Evolutionary conservation across 345 rosid genomes (phyloP).

Genomic region (Diplotaxis tenuifolia): DNA sequence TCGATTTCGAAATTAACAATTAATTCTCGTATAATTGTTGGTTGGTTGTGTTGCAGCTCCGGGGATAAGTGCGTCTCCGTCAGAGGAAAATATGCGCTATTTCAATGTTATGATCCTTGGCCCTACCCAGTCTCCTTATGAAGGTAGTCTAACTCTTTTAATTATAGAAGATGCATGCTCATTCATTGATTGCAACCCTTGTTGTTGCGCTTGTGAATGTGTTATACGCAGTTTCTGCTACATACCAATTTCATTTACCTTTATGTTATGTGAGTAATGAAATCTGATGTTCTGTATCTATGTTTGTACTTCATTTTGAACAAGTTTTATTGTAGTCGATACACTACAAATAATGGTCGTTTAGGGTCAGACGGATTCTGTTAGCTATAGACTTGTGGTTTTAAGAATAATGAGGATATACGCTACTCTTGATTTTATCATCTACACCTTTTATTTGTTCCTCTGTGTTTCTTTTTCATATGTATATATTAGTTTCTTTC

Average conservation of each 20-base stretch:
- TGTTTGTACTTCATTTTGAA: too few relatives aligned
- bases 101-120: conserved; percentile 99
- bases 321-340: too few relatives aligned
- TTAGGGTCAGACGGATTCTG: neutral
- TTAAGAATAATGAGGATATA: neutral
- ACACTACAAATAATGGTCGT: too few relatives aligned
- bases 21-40: neutral
- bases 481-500: neutral
- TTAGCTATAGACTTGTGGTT: too few relatives aligned
- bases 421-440: neutral
- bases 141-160: conserved; percentile 48
- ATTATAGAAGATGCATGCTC: neutral
- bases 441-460: neutral
- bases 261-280: neutral
- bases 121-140: conserved; percentile 93
- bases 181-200: neutral
- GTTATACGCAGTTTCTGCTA: neutral
- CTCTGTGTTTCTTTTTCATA: neutral
- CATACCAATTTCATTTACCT: neutral
- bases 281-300: neutral
- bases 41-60: conserved; percentile 67
- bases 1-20: too few relatives aligned
- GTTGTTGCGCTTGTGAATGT: neutral
- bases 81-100: conserved; percentile 94
- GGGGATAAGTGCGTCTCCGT: conserved; percentile 96